Conservation (phyloP, 1,139 yeast genomes). For the Arxiozyma bovina region DNA sequence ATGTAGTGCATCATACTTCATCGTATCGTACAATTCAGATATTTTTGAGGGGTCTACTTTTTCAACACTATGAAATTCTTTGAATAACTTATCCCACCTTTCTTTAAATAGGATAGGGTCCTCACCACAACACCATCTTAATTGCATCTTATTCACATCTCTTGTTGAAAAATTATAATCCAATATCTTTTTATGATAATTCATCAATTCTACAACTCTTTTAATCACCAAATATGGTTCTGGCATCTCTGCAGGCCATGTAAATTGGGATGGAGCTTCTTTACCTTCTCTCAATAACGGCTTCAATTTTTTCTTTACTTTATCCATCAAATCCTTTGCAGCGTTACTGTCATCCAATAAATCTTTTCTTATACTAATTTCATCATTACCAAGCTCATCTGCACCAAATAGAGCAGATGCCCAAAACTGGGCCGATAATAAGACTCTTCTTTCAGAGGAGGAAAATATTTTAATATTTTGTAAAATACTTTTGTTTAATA, state of each 20-base stretch:
- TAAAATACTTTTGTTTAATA: constrained; percentile 76
- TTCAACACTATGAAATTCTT: constrained; percentile 85
- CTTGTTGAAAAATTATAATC: constrained; percentile 65
- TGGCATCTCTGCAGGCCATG: constrained; percentile 99
- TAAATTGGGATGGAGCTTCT: constrained; percentile 96
- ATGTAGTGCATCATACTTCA: constrained; percentile 97
- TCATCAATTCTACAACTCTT: constrained; percentile 92
- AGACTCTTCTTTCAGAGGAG: constrained; percentile 89
- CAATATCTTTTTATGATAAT: constrained; percentile 79
- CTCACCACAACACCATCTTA: constrained; percentile 94
- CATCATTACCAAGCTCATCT: constrained; percentile 67
- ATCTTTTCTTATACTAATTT: constrained; percentile 78
- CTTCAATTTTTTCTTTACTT: constrained; percentile 91
- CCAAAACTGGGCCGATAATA: constrained; percentile 85
- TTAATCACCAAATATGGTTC: constrained; percentile 91
- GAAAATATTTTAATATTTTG: constrained; percentile 76
- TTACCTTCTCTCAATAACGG: constrained; percentile 91
- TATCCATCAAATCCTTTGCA: constrained; percentile 95
- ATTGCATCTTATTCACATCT: constrained; percentile 61
- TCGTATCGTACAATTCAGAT: constrained; percentile 92
- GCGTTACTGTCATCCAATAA: constrained; percentile 94
- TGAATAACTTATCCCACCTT: constrained; percentile 95
- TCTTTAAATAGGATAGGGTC: constrained; percentile 85
- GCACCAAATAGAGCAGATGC: constrained; percentile 73
- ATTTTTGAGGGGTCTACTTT: constrained; percentile 97